Evolutionary conservation across 2,329 filamentous ascomycete genomes (phyloP), one percentile per base, ranked within the genome.

Genomic region (Elsinoe arachidis): DNA sequence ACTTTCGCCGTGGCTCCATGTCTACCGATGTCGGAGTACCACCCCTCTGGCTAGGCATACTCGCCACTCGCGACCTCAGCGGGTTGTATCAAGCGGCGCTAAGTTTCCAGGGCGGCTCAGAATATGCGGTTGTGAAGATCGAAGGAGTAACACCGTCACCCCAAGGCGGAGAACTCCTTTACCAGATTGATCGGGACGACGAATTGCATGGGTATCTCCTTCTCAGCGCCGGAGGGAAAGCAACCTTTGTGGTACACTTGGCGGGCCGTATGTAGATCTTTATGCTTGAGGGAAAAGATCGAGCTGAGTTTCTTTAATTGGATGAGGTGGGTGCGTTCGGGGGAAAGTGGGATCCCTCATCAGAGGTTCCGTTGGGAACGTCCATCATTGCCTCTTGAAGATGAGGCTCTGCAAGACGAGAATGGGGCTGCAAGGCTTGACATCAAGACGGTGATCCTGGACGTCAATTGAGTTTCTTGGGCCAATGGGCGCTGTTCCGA

Each of bases 171-270:
- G 85, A 88, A 65, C 74, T 87, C 44, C 75, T 75, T 14, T 79
- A 88, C 64, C 73, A 78, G 57, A 85, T 92, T 63, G 84, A 85
- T 56, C 78, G 84, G 39, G 85, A 91, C 63, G 80, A 83, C 61
- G 87, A 92, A 71, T 69, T 93, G 61, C 79, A 79, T 59, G 85
- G 84, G 0, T 92, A 91, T 70, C 70, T 93, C 62, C 76, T 79
- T 47, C 85, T 88, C 66, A 75, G 85, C 23, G 73, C 80, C 61
- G 76, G 73, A 37, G 70, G 74, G 66, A 82, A 82, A 65, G 76
- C 77, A 12, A 78, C 74, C 5, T 82, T 84, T 58, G 56, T 65
- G 38, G 67, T 70, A 14, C 58, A 63, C 55, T 57, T 70, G 39
- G 63, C 41, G 54, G 17, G 14, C 41, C 54, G 30, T 6, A 30